Evolutionary conservation across 176 grass and related monocot species (phyloP), one percentile per base, ranked within the genome.

Genomic region (Cymbopogon citratus): DNA sequence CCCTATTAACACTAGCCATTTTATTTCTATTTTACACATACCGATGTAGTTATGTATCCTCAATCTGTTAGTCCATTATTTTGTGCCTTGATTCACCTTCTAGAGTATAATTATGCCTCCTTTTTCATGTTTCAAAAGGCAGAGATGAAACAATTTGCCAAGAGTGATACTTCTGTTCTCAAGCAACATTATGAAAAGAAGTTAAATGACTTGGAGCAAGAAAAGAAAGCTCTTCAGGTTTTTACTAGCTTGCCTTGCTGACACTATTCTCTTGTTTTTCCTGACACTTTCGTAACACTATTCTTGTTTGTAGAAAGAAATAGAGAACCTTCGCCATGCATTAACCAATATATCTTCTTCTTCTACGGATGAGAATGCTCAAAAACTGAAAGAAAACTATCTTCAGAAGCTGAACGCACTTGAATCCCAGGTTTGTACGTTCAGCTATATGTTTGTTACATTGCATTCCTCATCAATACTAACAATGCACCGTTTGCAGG

Each of bases 141-240:
- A 29, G 96, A 99, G 80, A 99, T 99, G 96, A 99, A 95, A 85
- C 89, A 99, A 77, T 99, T 95, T 86, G 80, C 82, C 9, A 93
- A 78, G 77, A 80, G 80, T 28, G 96, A 93, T 65, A 91, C 96
- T 68, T 85, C 87, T 40, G 63, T 91, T 92, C 82, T 98, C 51
- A 95, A 91, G 72, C 96, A 98, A 78, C 92, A 91, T 73, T 95
- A 98, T 65, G 96, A 98, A 86, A 33, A 33, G 31, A 33, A 33
- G 31, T 33, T 33, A 33, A 33, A 33, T 33, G 31, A 33, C 2
- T 2, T 33, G 31, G 2, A 33, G 31, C 31, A 33, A 33, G 31
- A 33, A 33, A 33, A 33, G 31, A 3, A 33, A 33, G 31, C 31
- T 33, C 31, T 33, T 33, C 31, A 33, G 31, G 31, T 33, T 33